Percentiles rank a stretch among this genome's conserved stretches.
Evolutionary conservation across 495 filamentous ascomycete species (phyloP).

Genomic region (Aspergillus ellipticus): DNA sequence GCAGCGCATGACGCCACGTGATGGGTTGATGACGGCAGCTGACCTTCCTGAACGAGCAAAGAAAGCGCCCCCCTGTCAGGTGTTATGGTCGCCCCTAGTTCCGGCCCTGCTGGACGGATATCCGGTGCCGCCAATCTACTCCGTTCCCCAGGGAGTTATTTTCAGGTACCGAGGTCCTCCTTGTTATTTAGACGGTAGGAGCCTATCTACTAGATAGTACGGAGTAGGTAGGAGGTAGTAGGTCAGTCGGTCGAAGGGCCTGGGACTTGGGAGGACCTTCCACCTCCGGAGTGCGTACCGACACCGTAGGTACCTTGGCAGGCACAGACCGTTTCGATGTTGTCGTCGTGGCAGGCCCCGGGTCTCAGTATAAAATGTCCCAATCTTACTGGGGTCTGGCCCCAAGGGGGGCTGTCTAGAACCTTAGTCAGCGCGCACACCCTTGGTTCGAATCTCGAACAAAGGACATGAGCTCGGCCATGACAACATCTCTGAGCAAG

Average conservation of each 20-base stretch:
- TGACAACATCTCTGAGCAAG: constrained; percentile 9
- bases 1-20: constrained; percentile 28
- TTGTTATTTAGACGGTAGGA: too few species aligned
- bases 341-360: not conserved
- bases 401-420: constrained; percentile 8
- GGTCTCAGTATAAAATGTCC: constrained; percentile 7
- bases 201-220: too few species aligned
- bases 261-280: not conserved
- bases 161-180: too few species aligned
- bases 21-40: constrained; percentile 25
- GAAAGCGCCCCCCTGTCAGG: constrained; percentile 8
- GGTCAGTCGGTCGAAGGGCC: not conserved
- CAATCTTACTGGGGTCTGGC: constrained; percentile 1
- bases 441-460: constrained; percentile 2
- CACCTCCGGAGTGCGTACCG: not conserved
- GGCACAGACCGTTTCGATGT: not conserved
- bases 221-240: too few species aligned
- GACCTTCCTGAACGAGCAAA: constrained; percentile 15
- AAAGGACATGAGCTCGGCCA: not conserved
- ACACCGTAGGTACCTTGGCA: not conserved
- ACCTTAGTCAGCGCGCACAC: constrained; percentile 6
- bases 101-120: not conserved
- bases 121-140: not conserved
- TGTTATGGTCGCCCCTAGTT: not conserved
- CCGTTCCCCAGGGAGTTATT: too few species aligned